Evolutionary conservation across 2,329 filamentous ascomycete species (phyloP).

Genomic region (Hirsutella rhossiliensis): DNA sequence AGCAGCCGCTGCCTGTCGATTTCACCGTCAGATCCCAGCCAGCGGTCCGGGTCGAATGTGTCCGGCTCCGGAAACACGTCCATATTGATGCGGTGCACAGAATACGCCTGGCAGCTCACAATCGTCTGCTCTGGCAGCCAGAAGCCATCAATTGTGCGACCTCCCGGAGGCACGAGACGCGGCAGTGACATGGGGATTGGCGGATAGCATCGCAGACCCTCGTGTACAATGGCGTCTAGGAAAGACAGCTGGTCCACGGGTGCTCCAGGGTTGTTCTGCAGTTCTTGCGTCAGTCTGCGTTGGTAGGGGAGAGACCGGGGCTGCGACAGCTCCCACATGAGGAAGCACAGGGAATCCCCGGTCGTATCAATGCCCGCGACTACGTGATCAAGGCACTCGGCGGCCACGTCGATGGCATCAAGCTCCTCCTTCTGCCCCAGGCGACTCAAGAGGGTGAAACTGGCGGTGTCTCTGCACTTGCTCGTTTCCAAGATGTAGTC

Average conservation of each 20-base stretch:
- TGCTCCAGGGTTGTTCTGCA: slow-evolving; percentile 26
- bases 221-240: slow-evolving; percentile 51
- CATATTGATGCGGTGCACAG: slow-evolving; percentile 44
- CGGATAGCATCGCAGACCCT: slow-evolving; percentile 50
- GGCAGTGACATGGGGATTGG: slow-evolving; percentile 58
- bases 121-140: slow-evolving; percentile 40
- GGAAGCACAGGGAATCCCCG: slow-evolving; percentile 55
- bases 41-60: slow-evolving; percentile 67
- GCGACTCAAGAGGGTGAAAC: slow-evolving; percentile 46
- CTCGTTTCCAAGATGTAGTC: slow-evolving; percentile 43
- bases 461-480: slow-evolving; percentile 29
- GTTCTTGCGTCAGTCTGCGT: slow-evolving; percentile 37
- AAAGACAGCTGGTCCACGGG: slow-evolving; percentile 40
- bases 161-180: slow-evolving; percentile 41
- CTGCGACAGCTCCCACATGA: slow-evolving; percentile 60
- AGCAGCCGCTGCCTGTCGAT: slow-evolving; percentile 52
- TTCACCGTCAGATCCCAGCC: slow-evolving; percentile 65
- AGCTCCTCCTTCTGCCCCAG: slow-evolving; percentile 41
- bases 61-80: slow-evolving; percentile 71
- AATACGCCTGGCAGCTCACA: slow-evolving; percentile 50
- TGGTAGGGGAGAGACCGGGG: slow-evolving; percentile 41
- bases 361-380: slow-evolving; percentile 62
- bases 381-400: slow-evolving; percentile 62
- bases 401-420: slow-evolving; percentile 43
- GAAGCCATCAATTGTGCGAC: slow-evolving; percentile 42